Percentiles rank a stretch among this genome's conserved stretches.
Conservation (phyloP, 331 rosid genomes). For the Pyrus hybrid region DNA sequence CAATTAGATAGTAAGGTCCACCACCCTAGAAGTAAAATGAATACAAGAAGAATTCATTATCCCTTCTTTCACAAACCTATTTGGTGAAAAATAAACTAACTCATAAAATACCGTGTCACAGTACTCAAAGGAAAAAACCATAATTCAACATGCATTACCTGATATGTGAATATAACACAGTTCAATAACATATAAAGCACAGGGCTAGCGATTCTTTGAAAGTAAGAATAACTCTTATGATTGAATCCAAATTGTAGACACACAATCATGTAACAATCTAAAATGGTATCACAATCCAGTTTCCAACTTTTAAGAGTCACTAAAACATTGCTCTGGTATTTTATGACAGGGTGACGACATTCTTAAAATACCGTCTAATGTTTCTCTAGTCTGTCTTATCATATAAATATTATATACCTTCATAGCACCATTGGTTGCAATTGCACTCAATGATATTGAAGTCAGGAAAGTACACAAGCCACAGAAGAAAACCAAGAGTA, state of each 20-base stretch:
- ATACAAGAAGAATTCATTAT: not conserved
- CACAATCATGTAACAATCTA: not conserved
- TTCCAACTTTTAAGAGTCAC: not conserved
- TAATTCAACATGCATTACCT: not conserved
- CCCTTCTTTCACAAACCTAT: not conserved
- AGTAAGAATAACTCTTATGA: not conserved
- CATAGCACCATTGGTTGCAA: slow-evolving; percentile 99
- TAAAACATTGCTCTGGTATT: not conserved
- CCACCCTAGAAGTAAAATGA: slow-evolving; percentile 68
- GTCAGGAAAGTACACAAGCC: slow-evolving; percentile 92
- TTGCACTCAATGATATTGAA: slow-evolving; percentile 91
- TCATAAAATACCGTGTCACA: not conserved
- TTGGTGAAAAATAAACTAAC: not conserved
- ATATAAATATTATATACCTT: slow-evolving; percentile 41
- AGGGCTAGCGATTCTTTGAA: not conserved
- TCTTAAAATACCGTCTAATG: not conserved
- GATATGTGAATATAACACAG: not conserved
- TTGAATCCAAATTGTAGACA: not conserved
- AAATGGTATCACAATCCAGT: not conserved
- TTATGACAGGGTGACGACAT: not conserved
- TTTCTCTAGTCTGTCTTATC: not conserved
- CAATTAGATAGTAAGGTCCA: slow-evolving; percentile 97
- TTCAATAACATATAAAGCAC: not conserved
- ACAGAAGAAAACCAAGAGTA: slow-evolving; percentile 71
- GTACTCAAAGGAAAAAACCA: not conserved